Evolutionary conservation across 2,329 filamentous ascomycete genomes (phyloP), one percentile per base, ranked within the genome.

Genomic region (Graphilbum fragrans): DNA sequence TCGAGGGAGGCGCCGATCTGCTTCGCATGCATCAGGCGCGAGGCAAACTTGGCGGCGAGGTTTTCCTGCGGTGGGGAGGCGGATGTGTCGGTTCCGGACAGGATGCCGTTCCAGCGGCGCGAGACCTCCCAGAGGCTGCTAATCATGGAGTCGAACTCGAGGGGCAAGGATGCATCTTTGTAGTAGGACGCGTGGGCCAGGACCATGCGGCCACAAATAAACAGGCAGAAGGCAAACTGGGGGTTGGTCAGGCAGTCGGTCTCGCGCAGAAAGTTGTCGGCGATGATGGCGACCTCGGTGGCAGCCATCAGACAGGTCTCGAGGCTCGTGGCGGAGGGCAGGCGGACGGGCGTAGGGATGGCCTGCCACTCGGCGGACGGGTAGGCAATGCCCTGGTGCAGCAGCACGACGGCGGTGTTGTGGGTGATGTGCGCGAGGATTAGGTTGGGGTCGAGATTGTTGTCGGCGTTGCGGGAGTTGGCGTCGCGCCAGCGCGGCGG

Each of bases 401-500:
- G 52, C 1, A 63, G 52, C 14, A 66, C 59, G 35, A 65, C 60
- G 2, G 62, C 59, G 1, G 61, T 55, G 41, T 66, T 65, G 43
- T 65, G 63, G 2, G 61, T 64, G 27, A 64, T 58, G 46, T 66
- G 63, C 1, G 63, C 61, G 3, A 65, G 47, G 0, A 61, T 63
- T 12, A 65, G 51, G 38, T 69, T 68, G 4, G 64, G 64, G 41
- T 69, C 65, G 55, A 69, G 61, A 10, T 52, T 53, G 16, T 53
- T 52, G 38, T 63, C 58, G 9, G 49, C 49, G 35, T 66, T 64
- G 2, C 63, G 48, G 7, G 60, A 62, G 20, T 63, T 61, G 1
- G 58, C 56, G 20, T 59, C 57, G 2, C 55, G 50, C 65, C 65
- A 68, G 40, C 58, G 57, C 35, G 59, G 57, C 0, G 65, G 65